These are phyloP conservation scores for Leishmania turanica DNA, from an alignment of 208 protist species.

Conservation along the genomic window DNA sequence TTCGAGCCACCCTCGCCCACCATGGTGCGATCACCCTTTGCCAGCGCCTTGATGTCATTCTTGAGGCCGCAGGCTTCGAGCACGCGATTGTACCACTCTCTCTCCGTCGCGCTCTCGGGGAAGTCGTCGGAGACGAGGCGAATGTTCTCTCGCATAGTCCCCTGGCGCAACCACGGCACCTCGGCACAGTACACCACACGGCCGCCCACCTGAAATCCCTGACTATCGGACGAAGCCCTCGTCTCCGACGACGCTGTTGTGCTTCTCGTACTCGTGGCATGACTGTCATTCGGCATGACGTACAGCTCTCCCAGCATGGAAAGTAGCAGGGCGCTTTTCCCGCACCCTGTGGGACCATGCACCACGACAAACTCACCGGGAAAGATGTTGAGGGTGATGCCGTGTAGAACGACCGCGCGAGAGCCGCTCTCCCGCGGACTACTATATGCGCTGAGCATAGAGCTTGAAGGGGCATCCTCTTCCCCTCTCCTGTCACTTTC, in stretches of 20 bases:
- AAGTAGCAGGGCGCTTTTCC: constrained; percentile 84
- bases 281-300: constrained; percentile 20
- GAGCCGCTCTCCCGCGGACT: constrained; percentile 19
- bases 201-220: constrained; percentile 60
- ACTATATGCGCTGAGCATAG: constrained; percentile 6
- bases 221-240: background rate
- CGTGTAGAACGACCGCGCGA: constrained; percentile 42
- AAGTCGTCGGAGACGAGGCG: constrained; percentile 46
- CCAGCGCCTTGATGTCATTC: constrained; percentile 79
- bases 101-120: constrained; percentile 39
- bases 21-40: constrained; percentile 87
- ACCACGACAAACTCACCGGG: constrained; percentile 82
- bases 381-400: constrained; percentile 54
- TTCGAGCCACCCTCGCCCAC: constrained; percentile 82
- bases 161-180: constrained; percentile 91
- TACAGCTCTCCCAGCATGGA: constrained; percentile 84
- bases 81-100: constrained; percentile 67
- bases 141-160: constrained; percentile 95
- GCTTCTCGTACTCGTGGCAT: background rate
- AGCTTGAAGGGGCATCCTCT: background rate
- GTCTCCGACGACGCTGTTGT: background rate
- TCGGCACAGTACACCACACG: constrained; percentile 84
- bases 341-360: constrained; percentile 75
- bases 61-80: constrained; percentile 75
- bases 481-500: background rate